Base-by-base conservation (phyloP, 495 filamentous ascomycete species). In the Penicillium taxi region DNA sequence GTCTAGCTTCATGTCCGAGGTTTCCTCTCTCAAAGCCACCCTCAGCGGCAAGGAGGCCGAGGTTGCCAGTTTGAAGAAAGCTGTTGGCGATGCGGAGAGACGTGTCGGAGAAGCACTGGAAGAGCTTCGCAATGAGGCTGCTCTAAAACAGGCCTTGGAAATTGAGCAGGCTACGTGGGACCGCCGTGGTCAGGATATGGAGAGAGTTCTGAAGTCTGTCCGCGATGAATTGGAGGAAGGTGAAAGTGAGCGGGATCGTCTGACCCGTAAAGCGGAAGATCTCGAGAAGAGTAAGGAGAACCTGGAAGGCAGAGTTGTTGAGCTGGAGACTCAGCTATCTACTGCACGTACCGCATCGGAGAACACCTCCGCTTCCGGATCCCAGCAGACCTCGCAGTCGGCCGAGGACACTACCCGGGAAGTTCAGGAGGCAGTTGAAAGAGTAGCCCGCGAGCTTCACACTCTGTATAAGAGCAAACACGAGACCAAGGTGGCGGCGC, bases 391-490 rank as follows among this genome's bases (percentile, higher is more conserved):
- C 24, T 44, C 44, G 5, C 50, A 50, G 7, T 50, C 50, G 2
- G 55, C 61, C 6, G 60, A 63, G 25, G 59, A 62, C 11, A 63
- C 67, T 11, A 62, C 67, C 6, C 69, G 64, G 0, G 67, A 71
- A 26, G 78, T 87, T 13, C 86, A 95, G 46, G 78, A 86, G 23
- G 90, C 93, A 11, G 85, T 96, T n/a, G 84, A 89, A 58, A 83
- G 81, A 41, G 85, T 94, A 19, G 89, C 84, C 2, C 74, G 82
- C 8, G 91, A 98, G 49, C 71, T 96, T 16, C 91, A 98, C 51
- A 71, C 75, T 0, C 70, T 94, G n/a, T 98, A 98, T 69, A 96
- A 95, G 63, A 73, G 77, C 54, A 98, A 98, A 55, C 93, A 98
- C 54, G 89, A 95, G 64, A 82, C 78, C 30, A 98, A 98, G 63